Base-by-base conservation (phyloP, 345 rosid genomes). In the Pistacia vera region DNA sequence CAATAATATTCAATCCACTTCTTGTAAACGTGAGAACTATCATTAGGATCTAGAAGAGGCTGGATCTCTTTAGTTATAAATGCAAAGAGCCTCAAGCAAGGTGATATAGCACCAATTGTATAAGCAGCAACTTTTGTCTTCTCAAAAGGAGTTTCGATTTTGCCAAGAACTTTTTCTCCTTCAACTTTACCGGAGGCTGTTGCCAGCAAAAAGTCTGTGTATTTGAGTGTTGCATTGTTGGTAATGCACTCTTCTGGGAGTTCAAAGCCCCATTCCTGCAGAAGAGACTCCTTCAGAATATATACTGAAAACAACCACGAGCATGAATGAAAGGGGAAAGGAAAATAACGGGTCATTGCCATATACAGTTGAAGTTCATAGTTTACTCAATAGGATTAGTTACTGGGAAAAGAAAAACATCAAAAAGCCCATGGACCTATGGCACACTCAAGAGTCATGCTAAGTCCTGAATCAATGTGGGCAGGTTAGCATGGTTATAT, bases 61-160 rank as follows among this genome's bases (percentile, higher is more conserved):
- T 78, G 86, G 69, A 88, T 68, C 68, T 86, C 86, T 81, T 76
- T 86, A 38, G 82, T 81, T 18, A 84, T 66, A 63, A 81, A 80
- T 58, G 88, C 80, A 73, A 81, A 84, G 63, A 88, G 81, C 77
- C 83, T 78, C 88, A 88, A 79, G 82, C 81, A 84, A 70, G 91
- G 91, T 64, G 89, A 73, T 66, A 88, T 80, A 74, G 91, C 89
- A 61, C 84, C 83, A 28, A 88, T 82, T 68, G 86, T 86, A 74
- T 88, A 88, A 55, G 89, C 91, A 14, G 91, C 89, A 84, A 88
- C 78, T 76, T 88, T 88, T 73, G 84, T 88, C 80, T 79, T 84
- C 81, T 86, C 91, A 75, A 88, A 88, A 41, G 88, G 91, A 63
- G 91, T 88, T 52, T 84, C 88, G 69, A 88, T 80, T 71, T 86